Base-by-base conservation (phyloP, 345 rosid genomes). In the Brassica carinata region DNA sequence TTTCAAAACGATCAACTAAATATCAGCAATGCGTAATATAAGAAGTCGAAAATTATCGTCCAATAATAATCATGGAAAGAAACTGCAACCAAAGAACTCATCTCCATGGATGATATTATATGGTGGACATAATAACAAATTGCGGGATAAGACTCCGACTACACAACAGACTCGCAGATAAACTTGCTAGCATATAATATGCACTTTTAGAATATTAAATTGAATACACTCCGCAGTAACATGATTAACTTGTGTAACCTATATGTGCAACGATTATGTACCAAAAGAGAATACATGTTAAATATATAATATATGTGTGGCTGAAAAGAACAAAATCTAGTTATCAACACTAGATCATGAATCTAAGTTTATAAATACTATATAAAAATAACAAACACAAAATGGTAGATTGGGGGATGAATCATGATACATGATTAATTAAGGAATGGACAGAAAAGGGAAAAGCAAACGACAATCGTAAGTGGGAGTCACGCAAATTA, bases 401-500 rank as follows among this genome's bases (percentile, higher is more conserved):
- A 63, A 19, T 30, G 71, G 71, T n/a, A 66, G 75, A 77, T 71
- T 2, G 34, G 17, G 10, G 63, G 75, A 48, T 71, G 75, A 63
- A 64, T 8, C 69, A 77, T 70, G 75, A 61, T 45, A 30, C 11
- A 61, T 61, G 65, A 31, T 77, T 33, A 77, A 31, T 63, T 36
- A 71, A 71, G 61, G 77, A 53, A 72, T 78, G 77, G 77, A 57
- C 48, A 72, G 40, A 38, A 55, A n/a, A 4, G 15, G 7, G 33
- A 64, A 78, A 72, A 18, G 51, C 67, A 66, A 38, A 72, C 61
- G 82, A 66, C 77, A 72, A 15, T 79, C 73, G 73, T 57, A 40
- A 79, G 77, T 79, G 82, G 73, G 82, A 79, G 82, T 79, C 77
- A 66, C 82, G 68, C 67, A 79, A 57, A 72, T 11, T 55, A 3